Evolutionary conservation across 1,284 basidiomycete genomes (phyloP), one percentile per base, ranked within the genome.

Genomic region (Leccinum solheimii): DNA sequence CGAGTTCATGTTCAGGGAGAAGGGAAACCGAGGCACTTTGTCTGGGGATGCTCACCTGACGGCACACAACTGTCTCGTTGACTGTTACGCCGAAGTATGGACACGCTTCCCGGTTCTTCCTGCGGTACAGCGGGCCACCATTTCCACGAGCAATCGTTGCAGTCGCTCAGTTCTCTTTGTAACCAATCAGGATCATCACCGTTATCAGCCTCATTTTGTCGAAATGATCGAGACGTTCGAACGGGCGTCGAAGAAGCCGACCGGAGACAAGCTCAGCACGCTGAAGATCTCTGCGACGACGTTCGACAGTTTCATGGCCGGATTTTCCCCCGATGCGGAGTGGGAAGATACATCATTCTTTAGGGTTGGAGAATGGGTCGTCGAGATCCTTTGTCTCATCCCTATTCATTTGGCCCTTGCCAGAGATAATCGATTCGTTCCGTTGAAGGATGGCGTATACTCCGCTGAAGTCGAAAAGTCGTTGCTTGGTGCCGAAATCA

Each of bases 401-500:
- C 86, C 86, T 0, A 86, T 87, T 32, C 86, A 87, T 57, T 75
- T 88, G 27, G 85, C 84, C 0, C 73, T 87, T 27, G 81, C 83
- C 1, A 76, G 77, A 21, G 83, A 86, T 36, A 86, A 86, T 65
- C 76, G 84, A 1, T 87, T 87, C 60, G 68, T 86, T 26, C 85
- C 84, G 0, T 66, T 87, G 13, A 86, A 85, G 65, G 83, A 86
- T 66, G 86, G 85, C 0, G 77, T 86, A 1, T 77, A 73, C 40
- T 84, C 83, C 0, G 60, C 74, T 0, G 79, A 80, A 14, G 71
- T 81, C 2, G 86, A 87, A 64, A 79, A 75, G 49, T 77, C 78
- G 0, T 69, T 86, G 16, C 76, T 87, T 2, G 86, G 86, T 3
- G 84, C 85, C 0, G 81, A 85, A 19, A 80, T 87, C 19, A 78